Evolutionary conservation across 106 monocot species (phyloP).

Genomic region (Triglochin maritima): DNA sequence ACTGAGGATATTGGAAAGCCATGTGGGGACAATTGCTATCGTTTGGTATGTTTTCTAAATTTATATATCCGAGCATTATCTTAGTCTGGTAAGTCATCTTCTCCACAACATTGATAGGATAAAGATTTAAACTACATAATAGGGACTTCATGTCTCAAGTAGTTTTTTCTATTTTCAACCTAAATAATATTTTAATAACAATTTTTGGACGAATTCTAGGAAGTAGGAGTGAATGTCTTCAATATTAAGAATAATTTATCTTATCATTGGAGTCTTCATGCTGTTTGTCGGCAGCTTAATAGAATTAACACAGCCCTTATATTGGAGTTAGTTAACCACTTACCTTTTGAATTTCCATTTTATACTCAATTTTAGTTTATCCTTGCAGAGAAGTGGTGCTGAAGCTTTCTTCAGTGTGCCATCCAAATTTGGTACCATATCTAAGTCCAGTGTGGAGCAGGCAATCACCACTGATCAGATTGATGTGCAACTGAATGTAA

Average conservation of each 20-base stretch:
- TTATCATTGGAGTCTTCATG: too few species aligned
- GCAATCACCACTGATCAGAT: constrained; percentile 2
- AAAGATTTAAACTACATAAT: too few species aligned
- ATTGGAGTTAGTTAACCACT: too few species aligned
- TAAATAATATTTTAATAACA: too few species aligned
- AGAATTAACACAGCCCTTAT: too few species aligned
- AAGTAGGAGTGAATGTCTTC: too few species aligned
- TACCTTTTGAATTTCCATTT: background rate
- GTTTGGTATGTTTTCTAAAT: constrained; percentile 35
- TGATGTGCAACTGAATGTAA: background rate
- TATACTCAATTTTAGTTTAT: background rate
- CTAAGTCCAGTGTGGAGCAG: constrained; percentile 1
- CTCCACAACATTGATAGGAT: too few species aligned
- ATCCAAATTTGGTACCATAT: constrained; percentile 4
- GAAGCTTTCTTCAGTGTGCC: background rate
- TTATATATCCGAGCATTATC: background rate
- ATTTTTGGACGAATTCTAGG: too few species aligned
- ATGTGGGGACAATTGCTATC: constrained; percentile 73
- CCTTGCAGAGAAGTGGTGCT: constrained; percentile 5
- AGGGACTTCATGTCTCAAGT: too few species aligned
- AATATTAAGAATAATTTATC: too few species aligned
- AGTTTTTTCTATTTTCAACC: too few species aligned
- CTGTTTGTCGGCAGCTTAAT: too few species aligned
- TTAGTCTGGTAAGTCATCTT: background rate
- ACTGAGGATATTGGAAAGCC: constrained; percentile 57